A percentile compares a stretch with the other conserved stretches of the same genome.
Evolutionary conservation across 2,329 filamentous ascomycete species (phyloP).

Genomic region (Biscogniauxia sp.): DNA sequence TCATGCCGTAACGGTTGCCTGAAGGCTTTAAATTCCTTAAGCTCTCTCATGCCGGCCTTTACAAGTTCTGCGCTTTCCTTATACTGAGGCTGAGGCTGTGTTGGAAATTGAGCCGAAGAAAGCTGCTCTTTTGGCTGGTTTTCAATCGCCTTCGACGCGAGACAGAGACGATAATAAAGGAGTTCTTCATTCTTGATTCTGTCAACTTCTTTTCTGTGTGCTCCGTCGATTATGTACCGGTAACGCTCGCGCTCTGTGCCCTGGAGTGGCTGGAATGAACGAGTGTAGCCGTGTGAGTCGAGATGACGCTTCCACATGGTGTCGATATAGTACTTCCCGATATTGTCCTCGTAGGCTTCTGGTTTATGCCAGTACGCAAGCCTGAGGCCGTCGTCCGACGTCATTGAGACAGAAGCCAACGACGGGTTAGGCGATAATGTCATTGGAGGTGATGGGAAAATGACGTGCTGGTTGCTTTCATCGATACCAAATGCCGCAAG

Average conservation of each 20-base stretch:
- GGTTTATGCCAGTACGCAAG: background rate
- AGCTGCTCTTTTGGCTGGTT: background rate
- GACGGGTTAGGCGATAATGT: background rate
- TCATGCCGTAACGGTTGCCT: background rate
- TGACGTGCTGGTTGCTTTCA: background rate
- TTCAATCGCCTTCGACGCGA: background rate
- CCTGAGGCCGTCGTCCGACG: background rate
- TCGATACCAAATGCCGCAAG: background rate
- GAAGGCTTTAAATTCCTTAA: background rate
- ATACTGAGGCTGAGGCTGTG: background rate
- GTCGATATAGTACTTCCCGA: background rate
- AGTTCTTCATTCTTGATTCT: background rate
- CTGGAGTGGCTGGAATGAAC: conserved; percentile 7
- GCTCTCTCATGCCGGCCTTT: background rate
- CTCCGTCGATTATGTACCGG: conserved; percentile 3
- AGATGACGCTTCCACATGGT: background rate
- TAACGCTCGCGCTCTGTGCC: conserved; percentile 12
- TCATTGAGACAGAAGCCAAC: background rate
- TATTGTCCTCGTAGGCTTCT: background rate
- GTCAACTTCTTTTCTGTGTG: background rate
- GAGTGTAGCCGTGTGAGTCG: background rate
- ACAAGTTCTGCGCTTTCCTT: background rate
- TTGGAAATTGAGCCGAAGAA: background rate
- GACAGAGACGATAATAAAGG: background rate
- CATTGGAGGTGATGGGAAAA: background rate